phyloP scores from a whole-genome alignment of 2,329 filamentous ascomycete species.

The Phaeosphaeriaceae sp. region DNA sequence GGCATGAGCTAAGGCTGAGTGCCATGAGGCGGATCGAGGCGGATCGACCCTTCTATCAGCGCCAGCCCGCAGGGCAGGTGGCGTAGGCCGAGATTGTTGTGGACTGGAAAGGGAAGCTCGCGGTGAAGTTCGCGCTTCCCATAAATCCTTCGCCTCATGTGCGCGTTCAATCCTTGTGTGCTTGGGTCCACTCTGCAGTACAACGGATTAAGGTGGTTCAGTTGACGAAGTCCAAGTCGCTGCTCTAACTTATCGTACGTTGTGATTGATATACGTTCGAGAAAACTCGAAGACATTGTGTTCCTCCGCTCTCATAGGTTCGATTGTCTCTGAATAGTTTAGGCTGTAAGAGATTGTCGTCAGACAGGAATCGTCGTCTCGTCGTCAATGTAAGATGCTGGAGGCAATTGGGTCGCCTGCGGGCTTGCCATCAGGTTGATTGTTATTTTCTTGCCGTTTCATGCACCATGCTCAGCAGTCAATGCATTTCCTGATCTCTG shows the following conservation, averaged over 20 bases:
- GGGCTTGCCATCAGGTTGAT: background rate
- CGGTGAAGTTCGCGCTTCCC: background rate
- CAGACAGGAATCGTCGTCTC: too few relatives aligned
- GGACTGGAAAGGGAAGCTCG: background rate
- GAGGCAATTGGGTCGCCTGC: too few relatives aligned
- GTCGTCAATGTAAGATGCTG: too few relatives aligned
- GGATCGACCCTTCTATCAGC: background rate
- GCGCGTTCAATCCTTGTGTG: background rate
- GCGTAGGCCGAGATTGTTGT: background rate
- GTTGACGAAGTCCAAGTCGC: background rate
- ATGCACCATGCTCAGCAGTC: background rate
- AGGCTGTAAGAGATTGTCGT: too few relatives aligned
- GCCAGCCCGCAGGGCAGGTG: conserved; percentile 3
- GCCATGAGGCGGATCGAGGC: background rate
- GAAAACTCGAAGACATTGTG: background rate
- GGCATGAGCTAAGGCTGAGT: background rate
- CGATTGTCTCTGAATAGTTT: too few relatives aligned
- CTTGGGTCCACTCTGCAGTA: background rate
- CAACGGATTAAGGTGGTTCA: background rate
- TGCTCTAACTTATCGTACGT: background rate
- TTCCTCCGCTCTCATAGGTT: too few relatives aligned
- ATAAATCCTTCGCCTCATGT: background rate
- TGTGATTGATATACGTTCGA: background rate
- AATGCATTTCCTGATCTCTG: too few relatives aligned
- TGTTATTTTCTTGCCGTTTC: background rate